Evolutionary conservation across 2,329 filamentous ascomycete species (phyloP), one percentile per base, ranked within the genome.

Genomic region (Epichloe baconii): DNA sequence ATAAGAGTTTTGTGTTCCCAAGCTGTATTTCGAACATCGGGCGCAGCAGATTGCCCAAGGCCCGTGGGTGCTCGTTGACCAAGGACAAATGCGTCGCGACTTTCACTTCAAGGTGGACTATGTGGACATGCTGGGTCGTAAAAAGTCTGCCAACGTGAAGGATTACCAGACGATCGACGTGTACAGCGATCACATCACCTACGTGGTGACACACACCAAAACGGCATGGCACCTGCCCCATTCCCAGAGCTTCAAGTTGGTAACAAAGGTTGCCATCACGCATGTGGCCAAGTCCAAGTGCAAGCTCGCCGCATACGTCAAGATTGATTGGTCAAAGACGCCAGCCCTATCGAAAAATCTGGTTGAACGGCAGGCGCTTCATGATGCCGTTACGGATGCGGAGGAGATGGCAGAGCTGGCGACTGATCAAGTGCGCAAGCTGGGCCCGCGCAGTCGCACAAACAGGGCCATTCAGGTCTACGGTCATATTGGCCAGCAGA

Each of bases 1-100:
- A 98, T 67, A 95, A 91, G 69, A 95, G 88, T 64, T 88, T 90
- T 36, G 83, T 97, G 40, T 98, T 96, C 69, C 93, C 59, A 82
- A 91, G 61, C 74, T 97, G 34, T 91, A 96, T 64, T 85, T 88
- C 63, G 88, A 95, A 64, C 79, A 86, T 48, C 78, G 83, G 59
- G 88, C 86, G 14, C 79, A 83, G 64, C 81, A 83, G 55, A 89
- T 96, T 55, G 81, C 85, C 2, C 90, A 96, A 67, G 86, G 87
- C 0, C 88, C 91, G 0, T 98, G 93, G 93, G 73, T 76, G 17
- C 74, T 82, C 47, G 72, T 79, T 3, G 86, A 90, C 52, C 76
- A 83, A 41, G 82, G 81, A 1, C 79, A 79, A 46, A 80, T 93
- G 73, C 79, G 79, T 58, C 79, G 93, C 49, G 82, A 88, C 52